A percentile compares a stretch with the other conserved stretches of the same genome.
Conservation (phyloP, 805 yeast species). For the Ogataea trehaloabstinens region DNA sequence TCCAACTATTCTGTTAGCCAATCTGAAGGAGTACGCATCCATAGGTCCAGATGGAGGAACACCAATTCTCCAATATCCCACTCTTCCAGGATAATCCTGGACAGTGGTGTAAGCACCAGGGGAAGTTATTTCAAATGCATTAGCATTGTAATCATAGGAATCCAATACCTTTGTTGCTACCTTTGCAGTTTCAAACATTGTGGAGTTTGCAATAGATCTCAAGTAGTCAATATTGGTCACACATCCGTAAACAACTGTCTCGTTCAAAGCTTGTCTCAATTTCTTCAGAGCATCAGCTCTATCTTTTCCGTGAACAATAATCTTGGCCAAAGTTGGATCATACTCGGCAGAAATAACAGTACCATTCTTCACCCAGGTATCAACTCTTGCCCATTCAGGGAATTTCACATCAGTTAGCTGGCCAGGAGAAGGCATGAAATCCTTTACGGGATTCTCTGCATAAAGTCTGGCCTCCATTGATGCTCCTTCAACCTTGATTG, state of each 20-base stretch:
- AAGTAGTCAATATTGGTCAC: slow-evolving; percentile 87
- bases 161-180: slow-evolving; percentile 89
- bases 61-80: slow-evolving; percentile 84
- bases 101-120: slow-evolving; percentile 97
- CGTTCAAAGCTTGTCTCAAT: slow-evolving; percentile 76
- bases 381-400: slow-evolving; percentile 91
- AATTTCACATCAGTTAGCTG: slow-evolving; percentile 80
- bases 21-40: slow-evolving; percentile 88
- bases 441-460: slow-evolving; percentile 96
- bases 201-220: slow-evolving; percentile 77
- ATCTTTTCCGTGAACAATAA: slow-evolving; percentile 89
- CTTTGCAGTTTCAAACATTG: slow-evolving; percentile 78
- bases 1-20: slow-evolving; percentile 90
- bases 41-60: slow-evolving; percentile 99
- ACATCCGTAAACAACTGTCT: slow-evolving; percentile 87
- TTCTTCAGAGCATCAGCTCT: slow-evolving; percentile 80
- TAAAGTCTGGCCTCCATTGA: slow-evolving; percentile 96
- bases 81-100: slow-evolving; percentile 93
- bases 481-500: slow-evolving; percentile 71
- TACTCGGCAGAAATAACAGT: slow-evolving; percentile 87
- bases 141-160: slow-evolving; percentile 71
- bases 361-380: slow-evolving; percentile 91
- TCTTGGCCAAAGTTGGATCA: slow-evolving; percentile 95
- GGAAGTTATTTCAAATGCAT: slow-evolving; percentile 76
- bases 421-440: slow-evolving; percentile 95